These are phyloP conservation scores for Colletotrichum spaethianum DNA, from an alignment of 2,329 filamentous ascomycete genomes.

Conservation along the genomic window DNA sequence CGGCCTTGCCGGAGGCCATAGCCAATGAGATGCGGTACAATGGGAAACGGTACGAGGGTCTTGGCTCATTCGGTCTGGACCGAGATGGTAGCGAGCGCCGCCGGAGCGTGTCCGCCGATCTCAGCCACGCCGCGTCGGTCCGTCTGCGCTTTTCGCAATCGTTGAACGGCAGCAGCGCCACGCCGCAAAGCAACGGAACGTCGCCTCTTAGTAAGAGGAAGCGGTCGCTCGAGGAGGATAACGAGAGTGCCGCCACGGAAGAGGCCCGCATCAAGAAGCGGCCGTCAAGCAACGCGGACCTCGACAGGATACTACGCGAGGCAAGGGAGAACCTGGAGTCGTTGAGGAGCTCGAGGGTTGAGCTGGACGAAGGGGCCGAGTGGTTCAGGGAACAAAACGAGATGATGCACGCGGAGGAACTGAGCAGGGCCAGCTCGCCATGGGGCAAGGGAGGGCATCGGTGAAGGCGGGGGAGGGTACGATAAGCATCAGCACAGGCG, in stretches of 20 bases:
- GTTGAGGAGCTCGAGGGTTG: slow-evolving; percentile 58
- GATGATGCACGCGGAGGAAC: slow-evolving; percentile 56
- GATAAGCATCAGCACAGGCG: slow-evolving; percentile 39
- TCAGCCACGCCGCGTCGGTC: slow-evolving; percentile 53
- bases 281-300: slow-evolving; percentile 50
- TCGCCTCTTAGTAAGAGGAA: slow-evolving; percentile 45
- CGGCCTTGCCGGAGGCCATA: slow-evolving; percentile 66
- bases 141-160: slow-evolving; percentile 41
- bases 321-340: slow-evolving; percentile 53
- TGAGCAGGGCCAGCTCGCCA: slow-evolving; percentile 52
- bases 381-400: slow-evolving; percentile 64
- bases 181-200: slow-evolving; percentile 37
- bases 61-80: slow-evolving; percentile 55
- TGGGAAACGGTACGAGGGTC: slow-evolving; percentile 55
- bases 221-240: slow-evolving; percentile 41
- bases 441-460: slow-evolving; percentile 47
- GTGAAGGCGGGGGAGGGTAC: slow-evolving; percentile 7
- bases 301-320: slow-evolving; percentile 58
- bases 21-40: slow-evolving; percentile 60
- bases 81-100: slow-evolving; percentile 44
- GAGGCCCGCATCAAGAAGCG: slow-evolving; percentile 45
- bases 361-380: slow-evolving; percentile 61
- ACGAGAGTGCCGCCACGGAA: slow-evolving; percentile 32
- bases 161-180: slow-evolving; percentile 28
- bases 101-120: slow-evolving; percentile 42